A percentile compares a stretch with the other conserved stretches of the same genome.
Conservation (phyloP, 2,329 filamentous ascomycete genomes). For the Fusarium nurragi region DNA sequence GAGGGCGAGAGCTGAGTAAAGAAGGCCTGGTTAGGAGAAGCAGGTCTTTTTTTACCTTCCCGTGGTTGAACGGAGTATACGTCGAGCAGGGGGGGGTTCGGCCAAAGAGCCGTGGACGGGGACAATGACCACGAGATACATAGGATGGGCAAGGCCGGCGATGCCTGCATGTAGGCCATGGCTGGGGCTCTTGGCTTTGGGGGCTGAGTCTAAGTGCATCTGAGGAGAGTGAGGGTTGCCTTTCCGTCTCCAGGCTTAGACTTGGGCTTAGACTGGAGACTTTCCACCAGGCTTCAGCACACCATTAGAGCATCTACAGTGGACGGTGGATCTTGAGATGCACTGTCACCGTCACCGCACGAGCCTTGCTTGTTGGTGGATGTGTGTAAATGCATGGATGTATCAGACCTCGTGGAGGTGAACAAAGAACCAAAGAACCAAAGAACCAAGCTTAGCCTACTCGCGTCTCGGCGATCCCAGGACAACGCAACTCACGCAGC, state of each 20-base stretch:
- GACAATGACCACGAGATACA: too few species aligned
- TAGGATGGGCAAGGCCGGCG: background rate
- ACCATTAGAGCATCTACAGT: background rate
- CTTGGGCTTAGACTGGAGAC: background rate
- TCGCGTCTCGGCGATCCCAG: constrained; percentile 2
- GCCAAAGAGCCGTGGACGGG: too few species aligned
- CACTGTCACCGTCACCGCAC: constrained; percentile 10
- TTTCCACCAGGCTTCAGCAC: background rate
- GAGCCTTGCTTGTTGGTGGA: constrained; percentile 14
- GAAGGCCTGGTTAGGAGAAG: constrained; percentile 2
- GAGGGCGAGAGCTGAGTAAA: constrained; percentile 35
- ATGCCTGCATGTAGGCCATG: background rate
- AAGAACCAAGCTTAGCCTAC: constrained; percentile 24
- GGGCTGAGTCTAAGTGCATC: constrained; percentile 29
- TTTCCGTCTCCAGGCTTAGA: constrained; percentile 2
- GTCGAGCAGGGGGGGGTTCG: constrained; percentile 13
- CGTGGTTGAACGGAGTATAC: constrained; percentile 4
- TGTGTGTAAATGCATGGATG: constrained; percentile 15
- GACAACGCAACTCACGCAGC: constrained; percentile 2
- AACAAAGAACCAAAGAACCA: constrained; percentile 36
- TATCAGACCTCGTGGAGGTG: constrained; percentile 9
- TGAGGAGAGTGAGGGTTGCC: background rate
- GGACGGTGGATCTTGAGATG: constrained; percentile 10
- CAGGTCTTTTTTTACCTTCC: constrained; percentile 24
- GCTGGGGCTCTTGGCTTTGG: constrained; percentile 12